Base-by-base conservation (phyloP, 2,329 filamentous ascomycete species). In the Phyllosticta citrichinensis region DNA sequence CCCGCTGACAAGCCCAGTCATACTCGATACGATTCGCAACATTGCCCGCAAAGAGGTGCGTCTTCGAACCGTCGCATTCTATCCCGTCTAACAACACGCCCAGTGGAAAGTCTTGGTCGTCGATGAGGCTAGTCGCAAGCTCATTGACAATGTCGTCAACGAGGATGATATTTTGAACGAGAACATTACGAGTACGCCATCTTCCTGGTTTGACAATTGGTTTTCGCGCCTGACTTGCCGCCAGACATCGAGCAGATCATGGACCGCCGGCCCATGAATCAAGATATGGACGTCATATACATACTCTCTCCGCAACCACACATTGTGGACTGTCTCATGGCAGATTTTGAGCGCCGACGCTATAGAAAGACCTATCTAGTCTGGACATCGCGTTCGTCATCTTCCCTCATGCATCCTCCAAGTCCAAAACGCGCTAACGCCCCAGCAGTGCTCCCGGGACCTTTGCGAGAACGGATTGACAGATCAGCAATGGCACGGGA, bases 41-140 rank as follows among this genome's bases (percentile, higher is more conserved):
- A 89, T 92, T 65, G 93, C 88, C 62, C 84, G 83, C 73, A 87
- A 87, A 77, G 90, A 96, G 74, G 89, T 94, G 81, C 74, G 84
- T 70, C 61, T 58, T 25, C 24, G 52, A 51, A 60, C 50, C 52
- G 33, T 52, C 12, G 50, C 20, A 60, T 25, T 64, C 67, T 14
- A 22, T 40, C 17, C 54, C 60, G 47, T 56, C 57, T 56, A 68
- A 62, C 60, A 33, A 54, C 47, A 62, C 35, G 66, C 60, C 25
- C 67, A 97, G 91, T 99, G 94, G 94, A 99, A 97, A 83, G 89
- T 97, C 66, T 79, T 99, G 67, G 87, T 99, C 58, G 80, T 97
- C 69, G 94, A 99, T 76, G 86, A 89, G 67, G 81, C 80, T 61
- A 92, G 90, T 72, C 87, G 87, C 73, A 92, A 88, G 74, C 83